Evolutionary conservation across 176 grass and related monocot genomes (phyloP).

Genomic region (Ensete glaucum): DNA sequence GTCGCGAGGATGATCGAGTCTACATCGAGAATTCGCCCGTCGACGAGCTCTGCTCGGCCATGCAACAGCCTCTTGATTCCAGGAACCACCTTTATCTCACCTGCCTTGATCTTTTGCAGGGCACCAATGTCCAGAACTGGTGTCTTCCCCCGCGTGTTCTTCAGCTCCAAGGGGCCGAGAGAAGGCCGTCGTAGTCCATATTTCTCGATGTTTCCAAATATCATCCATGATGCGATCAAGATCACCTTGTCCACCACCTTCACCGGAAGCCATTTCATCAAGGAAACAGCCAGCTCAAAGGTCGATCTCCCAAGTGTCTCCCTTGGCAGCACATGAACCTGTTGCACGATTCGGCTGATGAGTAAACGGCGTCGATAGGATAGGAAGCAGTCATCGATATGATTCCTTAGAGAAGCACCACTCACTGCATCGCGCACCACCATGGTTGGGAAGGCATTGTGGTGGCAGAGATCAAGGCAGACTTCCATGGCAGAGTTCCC

Average conservation of each 20-base stretch:
- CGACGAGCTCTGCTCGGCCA: constrained; percentile 14
- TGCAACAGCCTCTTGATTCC: constrained; percentile 23
- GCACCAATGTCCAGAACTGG: constrained; percentile 36
- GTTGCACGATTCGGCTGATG: neutral
- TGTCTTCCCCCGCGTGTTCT: constrained; percentile 29
- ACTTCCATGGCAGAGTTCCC: constrained; percentile 44
- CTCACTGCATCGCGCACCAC: constrained; percentile 32
- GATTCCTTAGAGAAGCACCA: no score
- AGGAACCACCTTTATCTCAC: constrained; percentile 35
- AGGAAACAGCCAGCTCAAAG: constrained; percentile 21
- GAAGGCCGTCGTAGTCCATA: constrained; percentile 22
- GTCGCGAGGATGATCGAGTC: constrained; percentile 34
- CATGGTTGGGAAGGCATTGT: constrained; percentile 33
- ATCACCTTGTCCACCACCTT: constrained; percentile 26
- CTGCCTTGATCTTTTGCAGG: constrained; percentile 29
- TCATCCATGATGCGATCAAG: constrained; percentile 18
- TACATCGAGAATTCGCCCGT: constrained; percentile 15
- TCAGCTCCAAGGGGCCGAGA: constrained; percentile 34
- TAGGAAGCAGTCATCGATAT: no score
- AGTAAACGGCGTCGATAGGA: no score
- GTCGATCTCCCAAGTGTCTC: constrained; percentile 35
- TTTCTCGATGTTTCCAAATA: constrained; percentile 22
- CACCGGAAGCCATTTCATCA: constrained; percentile 31
- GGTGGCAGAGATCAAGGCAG: constrained; percentile 41
- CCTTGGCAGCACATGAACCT: constrained; percentile 33